Evolutionary conservation across 139 green algal species (phyloP).

Genomic region (Tetradesmus obliquus): DNA sequence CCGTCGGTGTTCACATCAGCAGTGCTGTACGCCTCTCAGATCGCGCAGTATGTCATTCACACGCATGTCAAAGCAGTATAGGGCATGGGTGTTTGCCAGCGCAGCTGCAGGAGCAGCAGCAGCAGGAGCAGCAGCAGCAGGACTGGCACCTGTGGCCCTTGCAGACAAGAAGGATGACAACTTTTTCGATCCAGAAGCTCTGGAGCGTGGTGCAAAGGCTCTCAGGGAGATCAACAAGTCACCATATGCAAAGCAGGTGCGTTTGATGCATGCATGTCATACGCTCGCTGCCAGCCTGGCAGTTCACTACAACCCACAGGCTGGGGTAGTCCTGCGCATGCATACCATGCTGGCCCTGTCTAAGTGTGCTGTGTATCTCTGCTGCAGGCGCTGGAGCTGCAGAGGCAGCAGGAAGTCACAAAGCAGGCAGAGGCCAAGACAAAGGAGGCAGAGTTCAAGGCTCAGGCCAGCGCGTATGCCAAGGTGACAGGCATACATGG

Average conservation of each 20-base stretch:
- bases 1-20: neutral
- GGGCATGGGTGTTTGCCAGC: conserved; percentile 1
- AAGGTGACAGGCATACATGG: conserved; percentile 49
- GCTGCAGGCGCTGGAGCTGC: conserved; percentile 90
- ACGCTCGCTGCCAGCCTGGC: neutral
- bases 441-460: conserved; percentile 79
- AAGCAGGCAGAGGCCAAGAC: conserved; percentile 87
- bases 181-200: conserved; percentile 95
- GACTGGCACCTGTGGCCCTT: neutral
- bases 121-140: conserved; percentile 27
- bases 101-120: conserved; percentile 24
- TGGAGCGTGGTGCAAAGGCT: conserved; percentile 97
- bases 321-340: neutral
- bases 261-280: conserved; percentile 1
- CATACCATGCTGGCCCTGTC: neutral
- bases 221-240: conserved; percentile 97
- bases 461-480: conserved; percentile 54
- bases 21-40: neutral
- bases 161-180: conserved; percentile 44
- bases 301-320: neutral
- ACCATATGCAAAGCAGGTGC: conserved; percentile 92
- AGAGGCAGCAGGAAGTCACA: conserved; percentile 92
- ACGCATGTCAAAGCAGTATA: neutral
- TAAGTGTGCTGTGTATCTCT: neutral
- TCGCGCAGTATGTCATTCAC: conserved; percentile 21